phyloP scores from a whole-genome alignment of 768 basidiomycete genomes.

The Termitomyces sp. region DNA sequence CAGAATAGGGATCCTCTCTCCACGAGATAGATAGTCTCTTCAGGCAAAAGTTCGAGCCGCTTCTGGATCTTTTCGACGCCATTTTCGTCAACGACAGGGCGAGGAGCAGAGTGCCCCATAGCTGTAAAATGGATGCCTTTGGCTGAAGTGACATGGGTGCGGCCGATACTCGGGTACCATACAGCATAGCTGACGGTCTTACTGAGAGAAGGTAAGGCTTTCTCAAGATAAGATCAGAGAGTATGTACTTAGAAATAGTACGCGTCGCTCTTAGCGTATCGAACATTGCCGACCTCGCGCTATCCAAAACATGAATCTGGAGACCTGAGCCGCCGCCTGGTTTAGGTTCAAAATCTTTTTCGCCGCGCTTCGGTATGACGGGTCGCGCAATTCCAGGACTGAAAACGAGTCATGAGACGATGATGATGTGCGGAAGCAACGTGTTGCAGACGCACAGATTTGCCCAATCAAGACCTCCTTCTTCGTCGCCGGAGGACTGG shows the following conservation, averaged over 20 bases:
- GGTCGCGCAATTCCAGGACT: slow-evolving; percentile 50
- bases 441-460: slow-evolving; percentile 47
- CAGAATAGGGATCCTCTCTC: slow-evolving; percentile 89
- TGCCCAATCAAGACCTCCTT: slow-evolving; percentile 79
- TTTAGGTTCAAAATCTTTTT: slow-evolving; percentile 95
- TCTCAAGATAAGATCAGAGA: slow-evolving; percentile 1
- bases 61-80: slow-evolving; percentile 49
- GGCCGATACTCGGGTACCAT: slow-evolving; percentile 66
- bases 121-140: slow-evolving; percentile 82
- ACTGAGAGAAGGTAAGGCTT: slow-evolving; percentile 32
- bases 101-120: slow-evolving; percentile 78
- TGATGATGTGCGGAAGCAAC: slow-evolving; percentile 7
- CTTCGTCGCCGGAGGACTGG: slow-evolving; percentile 54
- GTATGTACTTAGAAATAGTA: slow-evolving; percentile 65
- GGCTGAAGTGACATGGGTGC: slow-evolving; percentile 65
- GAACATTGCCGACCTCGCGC: slow-evolving; percentile 84
- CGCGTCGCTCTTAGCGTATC: slow-evolving; percentile 71
- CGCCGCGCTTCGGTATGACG: slow-evolving; percentile 91
- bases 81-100: slow-evolving; percentile 32
- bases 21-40: slow-evolving; percentile 91
- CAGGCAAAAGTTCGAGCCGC: slow-evolving; percentile 84
- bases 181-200: slow-evolving; percentile 78
- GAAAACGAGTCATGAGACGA: slow-evolving; percentile 11
- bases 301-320: slow-evolving; percentile 79
- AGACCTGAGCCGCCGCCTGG: slow-evolving; percentile 62